Evolutionary conservation across 257 asterid species (phyloP).

Genomic region (Rauvolfia tetraphylla): DNA sequence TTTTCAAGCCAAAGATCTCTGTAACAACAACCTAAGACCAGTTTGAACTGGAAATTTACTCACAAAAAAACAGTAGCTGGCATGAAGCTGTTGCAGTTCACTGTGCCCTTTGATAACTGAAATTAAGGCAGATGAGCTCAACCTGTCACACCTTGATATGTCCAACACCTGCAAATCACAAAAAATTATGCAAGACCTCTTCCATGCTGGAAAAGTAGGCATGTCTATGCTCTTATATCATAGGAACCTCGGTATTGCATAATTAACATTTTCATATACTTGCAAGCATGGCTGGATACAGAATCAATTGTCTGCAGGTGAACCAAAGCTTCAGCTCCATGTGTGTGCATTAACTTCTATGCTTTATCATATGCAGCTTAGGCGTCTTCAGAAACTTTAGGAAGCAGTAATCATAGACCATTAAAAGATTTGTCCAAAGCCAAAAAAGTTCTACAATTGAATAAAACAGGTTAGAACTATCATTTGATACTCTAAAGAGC

Average conservation of each 20-base stretch:
- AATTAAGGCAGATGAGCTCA: constrained; percentile 45
- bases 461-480: neutral
- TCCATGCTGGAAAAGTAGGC: neutral
- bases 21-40: constrained; percentile 8
- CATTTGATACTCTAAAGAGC: too few relatives aligned
- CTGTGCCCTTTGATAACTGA: constrained; percentile 44
- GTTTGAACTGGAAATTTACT: constrained; percentile 26
- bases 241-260: neutral
- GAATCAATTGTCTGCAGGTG: neutral
- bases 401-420: neutral
- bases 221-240: neutral
- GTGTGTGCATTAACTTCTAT: neutral
- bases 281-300: neutral
- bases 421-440: neutral
- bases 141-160: constrained; percentile 58
- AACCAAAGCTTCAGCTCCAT: neutral
- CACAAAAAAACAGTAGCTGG: constrained; percentile 59
- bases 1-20: constrained; percentile 10
- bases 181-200: neutral
- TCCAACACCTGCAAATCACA: constrained; percentile 52
- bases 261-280: neutral
- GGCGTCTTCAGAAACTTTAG: neutral
- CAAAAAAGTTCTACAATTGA: neutral
- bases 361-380: neutral
- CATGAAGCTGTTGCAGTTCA: constrained; percentile 47